Conservation (phyloP, 2,329 filamentous ascomycete species). For the Aspergillus flavus region DNA sequence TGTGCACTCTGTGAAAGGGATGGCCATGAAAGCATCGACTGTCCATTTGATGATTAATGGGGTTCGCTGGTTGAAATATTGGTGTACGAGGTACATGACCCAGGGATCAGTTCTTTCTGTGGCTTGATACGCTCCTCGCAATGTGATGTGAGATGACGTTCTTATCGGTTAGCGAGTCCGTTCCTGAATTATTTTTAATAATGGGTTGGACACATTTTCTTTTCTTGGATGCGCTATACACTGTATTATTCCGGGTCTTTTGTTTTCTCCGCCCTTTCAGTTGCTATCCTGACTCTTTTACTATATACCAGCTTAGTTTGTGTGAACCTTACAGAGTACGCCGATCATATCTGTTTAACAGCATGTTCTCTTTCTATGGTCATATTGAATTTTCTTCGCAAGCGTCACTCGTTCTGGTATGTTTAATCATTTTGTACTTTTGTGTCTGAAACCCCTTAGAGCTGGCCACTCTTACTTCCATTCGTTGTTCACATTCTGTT, state of each 20-base stretch:
- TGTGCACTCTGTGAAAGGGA: slow-evolving; percentile 95
- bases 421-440: slow-evolving; percentile 14
- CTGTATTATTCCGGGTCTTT: slow-evolving; percentile 23
- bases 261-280: not conserved
- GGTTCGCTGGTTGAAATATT: not conserved
- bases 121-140: not conserved
- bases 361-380: not conserved
- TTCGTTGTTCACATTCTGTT: slow-evolving; percentile 11
- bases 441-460: slow-evolving; percentile 3
- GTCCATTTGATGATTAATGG: slow-evolving; percentile 76
- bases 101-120: not conserved
- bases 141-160: slow-evolving; percentile 12
- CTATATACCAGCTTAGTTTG: not conserved
- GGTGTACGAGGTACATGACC: slow-evolving; percentile 11
- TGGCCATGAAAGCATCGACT: slow-evolving; percentile 94
- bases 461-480: slow-evolving; percentile 10
- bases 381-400: not conserved
- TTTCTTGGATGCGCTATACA: slow-evolving; percentile 21
- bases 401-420: slow-evolving; percentile 10
- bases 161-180: slow-evolving; percentile 1
- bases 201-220: not conserved
- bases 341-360: not conserved
- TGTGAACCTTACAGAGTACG: not conserved
- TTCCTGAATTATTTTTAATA: slow-evolving; percentile 5
- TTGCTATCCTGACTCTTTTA: not conserved